Percentiles rank a stretch among this genome's conserved stretches.
These are phyloP conservation scores for Calendula officinalis DNA, from an alignment of 129 eudicot genomes.

Conservation along the genomic window DNA sequence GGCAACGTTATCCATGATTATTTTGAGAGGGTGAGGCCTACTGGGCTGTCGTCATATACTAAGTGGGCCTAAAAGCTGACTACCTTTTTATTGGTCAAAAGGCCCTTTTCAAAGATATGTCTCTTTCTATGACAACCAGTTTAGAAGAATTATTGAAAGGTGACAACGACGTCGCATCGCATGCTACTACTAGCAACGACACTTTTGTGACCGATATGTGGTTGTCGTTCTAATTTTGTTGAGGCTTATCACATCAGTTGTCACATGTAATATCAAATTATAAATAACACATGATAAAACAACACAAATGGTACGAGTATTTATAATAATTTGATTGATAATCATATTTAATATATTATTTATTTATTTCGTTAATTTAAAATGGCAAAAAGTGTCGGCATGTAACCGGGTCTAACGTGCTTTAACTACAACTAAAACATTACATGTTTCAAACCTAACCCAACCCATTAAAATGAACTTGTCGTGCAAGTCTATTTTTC, in stretches of 20 bases:
- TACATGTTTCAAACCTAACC: too few relatives aligned
- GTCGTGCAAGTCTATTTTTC: too few relatives aligned
- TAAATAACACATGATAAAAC: too few relatives aligned
- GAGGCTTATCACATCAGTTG: not conserved
- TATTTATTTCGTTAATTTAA: too few relatives aligned
- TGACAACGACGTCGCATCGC: constrained; percentile 20
- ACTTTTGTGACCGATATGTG: not conserved
- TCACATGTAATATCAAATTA: not conserved
- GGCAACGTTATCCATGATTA: constrained; percentile 8
- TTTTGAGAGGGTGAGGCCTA: not conserved
- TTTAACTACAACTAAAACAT: too few relatives aligned
- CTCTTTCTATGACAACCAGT: constrained; percentile 16
- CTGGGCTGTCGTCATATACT: constrained; percentile 23
- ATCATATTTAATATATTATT: too few relatives aligned
- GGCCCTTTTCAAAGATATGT: constrained; percentile 6
- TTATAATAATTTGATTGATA: too few relatives aligned
- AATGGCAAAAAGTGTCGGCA: too few relatives aligned
- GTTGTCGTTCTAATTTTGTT: not conserved
- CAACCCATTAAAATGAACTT: too few relatives aligned
- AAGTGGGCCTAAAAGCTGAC: constrained; percentile 33
- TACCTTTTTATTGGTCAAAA: constrained; percentile 29
- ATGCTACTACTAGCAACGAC: not conserved
- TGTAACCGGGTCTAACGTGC: too few relatives aligned
- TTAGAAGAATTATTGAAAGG: constrained; percentile 24
- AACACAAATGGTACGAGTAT: not conserved